Evolutionary conservation across 2,329 filamentous ascomycete genomes (phyloP), one percentile per base, ranked within the genome.

Genomic region (Xylaria sp.): DNA sequence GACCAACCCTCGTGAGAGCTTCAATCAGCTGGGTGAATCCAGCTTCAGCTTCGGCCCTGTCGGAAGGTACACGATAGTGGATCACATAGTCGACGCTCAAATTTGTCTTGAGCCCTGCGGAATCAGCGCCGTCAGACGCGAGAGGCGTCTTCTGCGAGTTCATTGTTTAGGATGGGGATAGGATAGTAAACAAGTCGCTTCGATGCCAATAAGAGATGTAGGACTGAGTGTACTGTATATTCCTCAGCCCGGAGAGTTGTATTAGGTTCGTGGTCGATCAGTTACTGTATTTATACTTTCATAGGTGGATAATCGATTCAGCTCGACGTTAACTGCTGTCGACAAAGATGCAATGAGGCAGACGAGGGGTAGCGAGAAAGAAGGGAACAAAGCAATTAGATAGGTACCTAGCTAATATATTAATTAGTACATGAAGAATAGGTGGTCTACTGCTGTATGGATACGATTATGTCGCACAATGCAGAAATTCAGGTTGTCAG

Each of bases 51-150:
- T 91, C 84, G 44, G 83, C 80, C 73, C 87, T 89, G 73, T 88
- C 86, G 50, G 87, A 83, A 29, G 89, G 86, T 75, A 95, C 90
- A 65, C 90, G 85, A 80, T 92, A 97, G 75, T 89, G 87, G 69
- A 97, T 86, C 64, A 97, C 93, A 84, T 93, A 97, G 83, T 97
- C 94, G 67, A 97, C 92, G 61, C 92, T 87, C 74, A 63, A 75
- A 33, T 77, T 77, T 13, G 73, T 74, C 63, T 73, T 72, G 42
- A 74, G 56, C 62, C 72, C 76, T 29, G 74, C 72, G 15, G 67
- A 69, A 62, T 73, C 61, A 31, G 47, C 67, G 71, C 71, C 75
- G 63, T 76, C 68, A 20, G 74, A 73, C 67, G 71, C 70, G 47
- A 75, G 74, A 25, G 74, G 68, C 31, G 69, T 68, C 39, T 71